A percentile compares a stretch with the other conserved stretches of the same genome.
These are phyloP conservation scores for Chlorella sp. DNA, from an alignment of 139 green algal species.

Conservation along the genomic window DNA sequence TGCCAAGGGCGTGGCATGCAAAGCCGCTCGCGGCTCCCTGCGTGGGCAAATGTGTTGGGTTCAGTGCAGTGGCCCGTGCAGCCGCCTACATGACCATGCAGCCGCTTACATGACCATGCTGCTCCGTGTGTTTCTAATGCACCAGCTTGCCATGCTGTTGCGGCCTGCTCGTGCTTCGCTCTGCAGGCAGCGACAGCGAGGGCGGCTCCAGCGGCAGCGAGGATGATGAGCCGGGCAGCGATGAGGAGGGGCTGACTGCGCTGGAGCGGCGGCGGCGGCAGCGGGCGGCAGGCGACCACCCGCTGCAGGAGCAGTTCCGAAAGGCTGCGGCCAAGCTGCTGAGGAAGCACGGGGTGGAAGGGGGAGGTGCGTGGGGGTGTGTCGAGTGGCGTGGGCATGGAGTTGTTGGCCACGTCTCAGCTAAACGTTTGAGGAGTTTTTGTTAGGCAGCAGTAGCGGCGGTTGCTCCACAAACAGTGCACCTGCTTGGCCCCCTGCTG, in stretches of 20 bases:
- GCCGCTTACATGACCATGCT: not conserved
- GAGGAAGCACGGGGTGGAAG: constrained; percentile 41
- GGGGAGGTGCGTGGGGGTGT: not conserved
- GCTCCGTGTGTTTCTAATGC: not conserved
- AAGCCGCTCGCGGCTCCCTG: too few relatives aligned
- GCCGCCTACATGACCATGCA: not conserved
- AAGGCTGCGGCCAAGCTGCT: constrained; percentile 49
- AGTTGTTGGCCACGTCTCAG: not conserved
- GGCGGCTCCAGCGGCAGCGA: constrained; percentile 41
- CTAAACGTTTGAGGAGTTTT: too few relatives aligned
- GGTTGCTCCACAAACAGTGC: too few relatives aligned
- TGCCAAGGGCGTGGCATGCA: too few relatives aligned
- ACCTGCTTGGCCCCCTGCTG: too few relatives aligned
- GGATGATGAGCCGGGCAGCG: constrained; percentile 4
- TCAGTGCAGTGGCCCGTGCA: not conserved
- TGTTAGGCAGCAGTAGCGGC: constrained; percentile 49
- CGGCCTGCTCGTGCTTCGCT: too few relatives aligned
- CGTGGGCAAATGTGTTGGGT: too few relatives aligned
- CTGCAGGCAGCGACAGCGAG: constrained; percentile 50
- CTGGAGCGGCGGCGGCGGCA: constrained; percentile 64
- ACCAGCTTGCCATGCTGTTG: not conserved
- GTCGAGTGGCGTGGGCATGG: too few relatives aligned
- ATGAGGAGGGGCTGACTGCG: constrained; percentile 46
- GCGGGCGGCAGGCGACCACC: constrained; percentile 72
- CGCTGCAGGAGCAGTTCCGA: constrained; percentile 69